These are phyloP conservation scores for Calocera cornea DNA, from an alignment of 768 basidiomycete genomes.

Conservation along the genomic window DNA sequence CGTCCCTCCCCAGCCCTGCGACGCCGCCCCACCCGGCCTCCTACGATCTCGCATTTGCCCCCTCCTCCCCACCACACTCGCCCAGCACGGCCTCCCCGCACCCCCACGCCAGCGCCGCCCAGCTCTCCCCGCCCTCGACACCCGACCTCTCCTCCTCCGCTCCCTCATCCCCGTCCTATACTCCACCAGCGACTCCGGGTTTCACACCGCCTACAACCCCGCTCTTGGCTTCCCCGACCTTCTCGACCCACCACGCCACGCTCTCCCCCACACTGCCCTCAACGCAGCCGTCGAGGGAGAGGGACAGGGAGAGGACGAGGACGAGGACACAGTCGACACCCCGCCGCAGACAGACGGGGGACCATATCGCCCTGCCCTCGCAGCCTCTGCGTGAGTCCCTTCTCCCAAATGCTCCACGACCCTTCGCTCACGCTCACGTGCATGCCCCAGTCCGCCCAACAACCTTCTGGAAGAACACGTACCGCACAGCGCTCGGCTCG, in stretches of 20 bases:
- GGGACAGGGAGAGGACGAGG: too few relatives aligned
- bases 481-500: slow-evolving; percentile 53
- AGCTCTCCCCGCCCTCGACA: neutral
- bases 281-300: too few relatives aligned
- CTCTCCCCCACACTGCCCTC: neutral
- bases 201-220: neutral
- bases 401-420: neutral
- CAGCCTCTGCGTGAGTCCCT: neutral
- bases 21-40: neutral
- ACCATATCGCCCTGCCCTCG: neutral
- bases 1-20: neutral
- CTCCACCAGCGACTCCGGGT: neutral
- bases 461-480: slow-evolving; percentile 67
- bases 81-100: neutral
- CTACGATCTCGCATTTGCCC: neutral
- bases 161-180: neutral
- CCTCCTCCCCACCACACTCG: neutral
- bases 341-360: neutral
- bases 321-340: neutral
- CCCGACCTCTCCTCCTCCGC: neutral
- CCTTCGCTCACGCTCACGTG: neutral
- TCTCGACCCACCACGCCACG: neutral
- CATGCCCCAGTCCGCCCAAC: slow-evolving; percentile 51
- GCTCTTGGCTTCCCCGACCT: neutral
- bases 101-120: neutral